These are phyloP conservation scores for Hypholoma sublateritium DNA, from an alignment of 768 basidiomycete genomes.

Conservation along the genomic window DNA sequence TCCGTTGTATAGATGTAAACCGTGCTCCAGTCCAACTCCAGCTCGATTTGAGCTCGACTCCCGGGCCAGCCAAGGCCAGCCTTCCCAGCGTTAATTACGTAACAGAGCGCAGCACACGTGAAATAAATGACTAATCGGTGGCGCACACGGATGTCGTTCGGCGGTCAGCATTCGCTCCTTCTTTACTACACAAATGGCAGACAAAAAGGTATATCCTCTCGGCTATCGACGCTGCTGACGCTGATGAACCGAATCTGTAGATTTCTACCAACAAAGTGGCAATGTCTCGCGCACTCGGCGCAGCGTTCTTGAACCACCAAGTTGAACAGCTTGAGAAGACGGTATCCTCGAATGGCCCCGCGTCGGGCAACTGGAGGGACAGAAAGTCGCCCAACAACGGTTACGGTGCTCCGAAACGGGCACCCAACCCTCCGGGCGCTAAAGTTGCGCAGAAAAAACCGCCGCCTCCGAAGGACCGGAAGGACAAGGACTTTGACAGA, in stretches of 20 bases:
- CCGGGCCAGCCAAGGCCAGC: no score
- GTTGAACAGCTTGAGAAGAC: constrained; percentile 86
- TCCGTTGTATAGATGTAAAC: no score
- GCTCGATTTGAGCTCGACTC: no score
- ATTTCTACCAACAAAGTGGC: constrained; percentile 57
- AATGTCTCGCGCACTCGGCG: constrained; percentile 85
- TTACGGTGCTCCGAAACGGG: constrained; percentile 28
- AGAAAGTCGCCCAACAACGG: constrained; percentile 25
- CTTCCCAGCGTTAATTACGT: neutral
- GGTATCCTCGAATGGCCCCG: constrained; percentile 48
- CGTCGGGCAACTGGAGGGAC: constrained; percentile 64
- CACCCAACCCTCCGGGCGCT: constrained; percentile 28
- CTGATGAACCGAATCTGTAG: constrained; percentile 3
- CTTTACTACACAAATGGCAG: constrained; percentile 23
- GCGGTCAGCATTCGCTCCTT: neutral
- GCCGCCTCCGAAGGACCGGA: constrained; percentile 10
- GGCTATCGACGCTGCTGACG: neutral
- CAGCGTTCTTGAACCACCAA: constrained; percentile 84
- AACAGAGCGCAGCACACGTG: neutral
- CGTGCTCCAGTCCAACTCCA: no score
- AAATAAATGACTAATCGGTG: neutral
- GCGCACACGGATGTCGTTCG: neutral
- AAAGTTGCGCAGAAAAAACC: constrained; percentile 32
- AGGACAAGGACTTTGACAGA: constrained; percentile 21
- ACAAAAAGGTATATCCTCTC: constrained; percentile 28